Conservation (phyloP, 2,329 filamentous ascomycete species). For the Phialophora verrucosa region DNA sequence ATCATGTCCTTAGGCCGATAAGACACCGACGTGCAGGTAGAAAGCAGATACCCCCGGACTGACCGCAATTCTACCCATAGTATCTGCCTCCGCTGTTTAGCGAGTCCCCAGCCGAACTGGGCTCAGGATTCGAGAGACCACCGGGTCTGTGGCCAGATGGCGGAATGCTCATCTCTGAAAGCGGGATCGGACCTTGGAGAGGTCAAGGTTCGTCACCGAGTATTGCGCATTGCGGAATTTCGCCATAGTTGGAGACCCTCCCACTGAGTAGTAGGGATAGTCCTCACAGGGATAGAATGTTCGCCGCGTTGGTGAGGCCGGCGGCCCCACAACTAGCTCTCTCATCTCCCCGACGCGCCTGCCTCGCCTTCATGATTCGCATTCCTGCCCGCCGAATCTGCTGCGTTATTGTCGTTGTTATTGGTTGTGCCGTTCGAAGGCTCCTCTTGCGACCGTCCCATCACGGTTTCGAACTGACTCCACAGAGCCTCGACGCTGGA, state of each 20-base stretch:
- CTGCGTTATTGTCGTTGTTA: not conserved
- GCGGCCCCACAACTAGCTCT: not conserved
- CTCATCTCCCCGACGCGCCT: conserved; percentile 5
- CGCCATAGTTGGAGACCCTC: not conserved
- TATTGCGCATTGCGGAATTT: too few species aligned
- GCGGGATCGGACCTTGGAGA: too few species aligned
- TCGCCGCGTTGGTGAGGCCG: not conserved
- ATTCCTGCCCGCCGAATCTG: not conserved
- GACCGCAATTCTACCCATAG: too few species aligned
- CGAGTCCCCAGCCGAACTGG: too few species aligned
- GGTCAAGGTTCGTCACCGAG: too few species aligned
- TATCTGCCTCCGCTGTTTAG: too few species aligned
- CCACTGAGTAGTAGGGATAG: not conserved
- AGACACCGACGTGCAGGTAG: too few species aligned
- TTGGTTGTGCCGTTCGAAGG: conserved; percentile 6
- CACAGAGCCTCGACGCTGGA: conserved; percentile 95
- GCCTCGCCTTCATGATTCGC: not conserved
- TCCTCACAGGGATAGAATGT: not conserved
- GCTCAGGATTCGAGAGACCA: too few species aligned
- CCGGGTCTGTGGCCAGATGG: too few species aligned
- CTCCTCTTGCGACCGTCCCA: conserved; percentile 69
- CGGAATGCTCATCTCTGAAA: too few species aligned
- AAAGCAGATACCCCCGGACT: too few species aligned
- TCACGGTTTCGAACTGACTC: conserved; percentile 96
- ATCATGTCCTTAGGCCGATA: too few species aligned